Conservation (phyloP, 352 stramenopile genomes). For the Phytophthora brassicae region DNA sequence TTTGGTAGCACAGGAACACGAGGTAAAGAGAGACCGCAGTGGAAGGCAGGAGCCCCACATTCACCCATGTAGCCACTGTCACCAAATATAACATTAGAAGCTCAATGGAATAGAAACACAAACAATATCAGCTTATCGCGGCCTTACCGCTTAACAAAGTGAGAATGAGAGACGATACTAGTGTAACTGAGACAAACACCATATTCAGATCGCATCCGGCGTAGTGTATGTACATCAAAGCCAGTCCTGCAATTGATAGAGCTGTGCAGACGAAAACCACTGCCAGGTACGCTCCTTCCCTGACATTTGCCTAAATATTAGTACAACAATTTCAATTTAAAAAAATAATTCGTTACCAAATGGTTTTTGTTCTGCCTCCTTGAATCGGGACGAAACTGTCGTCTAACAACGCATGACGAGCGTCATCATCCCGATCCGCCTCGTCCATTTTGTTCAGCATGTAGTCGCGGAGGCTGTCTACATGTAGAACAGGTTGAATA, state of each 20-base stretch:
- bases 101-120: not conserved
- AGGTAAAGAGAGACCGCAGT: constrained; percentile 59
- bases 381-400: constrained; percentile 28
- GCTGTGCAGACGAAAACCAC: constrained; percentile 42
- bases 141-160: constrained; percentile 56
- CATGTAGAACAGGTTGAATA: not conserved
- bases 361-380: constrained; percentile 23
- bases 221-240: constrained; percentile 58
- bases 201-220: constrained; percentile 54
- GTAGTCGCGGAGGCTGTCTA: constrained; percentile 70
- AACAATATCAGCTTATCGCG: too few species aligned
- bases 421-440: constrained; percentile 54
- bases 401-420: constrained; percentile 48
- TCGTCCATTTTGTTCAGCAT: constrained; percentile 73
- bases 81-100: constrained; percentile 15
- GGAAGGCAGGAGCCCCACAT: constrained; percentile 62
- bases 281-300: constrained; percentile 59
- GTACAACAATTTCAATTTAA: not conserved
- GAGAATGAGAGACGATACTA: constrained; percentile 45
- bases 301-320: constrained; percentile 23
- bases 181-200: constrained; percentile 60
- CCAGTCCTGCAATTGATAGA: constrained; percentile 41
- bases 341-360: constrained; percentile 16
- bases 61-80: constrained; percentile 58
- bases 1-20: constrained; percentile 73